phyloP scores from a whole-genome alignment of 202 grass and related monocot genomes.

The Hordeum pubiflorum region DNA sequence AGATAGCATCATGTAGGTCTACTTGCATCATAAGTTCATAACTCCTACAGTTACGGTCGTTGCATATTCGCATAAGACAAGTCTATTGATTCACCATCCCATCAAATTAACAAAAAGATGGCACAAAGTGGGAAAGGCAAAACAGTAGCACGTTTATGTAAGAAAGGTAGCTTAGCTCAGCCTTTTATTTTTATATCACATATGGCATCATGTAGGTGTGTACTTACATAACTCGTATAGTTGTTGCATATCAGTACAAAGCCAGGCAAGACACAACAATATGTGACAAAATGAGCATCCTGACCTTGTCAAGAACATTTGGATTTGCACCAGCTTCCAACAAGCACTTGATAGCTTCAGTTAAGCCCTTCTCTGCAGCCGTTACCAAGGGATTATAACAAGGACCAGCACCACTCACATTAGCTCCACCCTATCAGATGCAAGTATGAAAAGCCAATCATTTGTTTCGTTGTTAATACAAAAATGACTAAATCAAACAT shows the following conservation, averaged over 20 bases:
- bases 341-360: constrained; percentile 27
- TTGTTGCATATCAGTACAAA: too few species aligned
- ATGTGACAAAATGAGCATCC: too few species aligned
- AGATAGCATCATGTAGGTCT: background rate
- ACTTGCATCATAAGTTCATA: background rate
- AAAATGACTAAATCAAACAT: background rate
- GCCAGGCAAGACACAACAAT: too few species aligned
- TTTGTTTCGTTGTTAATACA: background rate
- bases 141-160: too few species aligned
- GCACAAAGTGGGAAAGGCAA: too few species aligned
- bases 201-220: too few species aligned
- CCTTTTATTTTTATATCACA: too few species aligned
- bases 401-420: constrained; percentile 20
- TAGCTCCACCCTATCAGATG: constrained; percentile 42
- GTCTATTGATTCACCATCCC: background rate
- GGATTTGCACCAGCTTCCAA: too few species aligned
- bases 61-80: background rate
- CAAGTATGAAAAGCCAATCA: background rate
- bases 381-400: constrained; percentile 4
- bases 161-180: too few species aligned
- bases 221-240: too few species aligned
- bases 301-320: too few species aligned
- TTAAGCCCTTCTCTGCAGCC: constrained; percentile 25
- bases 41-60: background rate
- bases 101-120: too few species aligned